A percentile compares a stretch with the other conserved stretches of the same genome.
phyloP scores from a whole-genome alignment of 306 rosid genomes.

The Ceratonia siliqua region DNA sequence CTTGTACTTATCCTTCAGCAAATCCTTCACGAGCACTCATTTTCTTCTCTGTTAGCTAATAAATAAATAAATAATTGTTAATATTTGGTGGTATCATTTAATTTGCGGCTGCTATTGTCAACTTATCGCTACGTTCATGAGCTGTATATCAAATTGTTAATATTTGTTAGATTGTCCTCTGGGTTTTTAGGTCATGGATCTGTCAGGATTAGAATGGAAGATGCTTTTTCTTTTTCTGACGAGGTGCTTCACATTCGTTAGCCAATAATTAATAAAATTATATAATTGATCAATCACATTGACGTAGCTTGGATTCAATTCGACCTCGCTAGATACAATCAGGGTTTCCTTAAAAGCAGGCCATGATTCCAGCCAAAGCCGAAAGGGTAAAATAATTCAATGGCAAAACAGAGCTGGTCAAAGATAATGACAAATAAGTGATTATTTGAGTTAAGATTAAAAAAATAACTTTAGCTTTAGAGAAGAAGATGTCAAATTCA shows the following conservation, averaged over 20 bases:
- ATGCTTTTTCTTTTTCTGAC: slow-evolving; percentile 27
- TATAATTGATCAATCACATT: not conserved
- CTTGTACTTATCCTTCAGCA: not conserved
- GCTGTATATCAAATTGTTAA: not conserved
- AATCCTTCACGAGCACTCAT: not conserved
- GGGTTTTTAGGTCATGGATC: not conserved
- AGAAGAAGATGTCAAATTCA: not conserved
- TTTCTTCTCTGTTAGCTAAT: not conserved
- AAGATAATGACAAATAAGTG: too few relatives aligned
- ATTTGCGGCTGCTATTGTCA: not conserved
- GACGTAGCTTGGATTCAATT: not conserved
- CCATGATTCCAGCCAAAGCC: not conserved
- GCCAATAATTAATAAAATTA: not conserved
- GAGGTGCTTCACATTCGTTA: not conserved
- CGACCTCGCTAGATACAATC: not conserved
- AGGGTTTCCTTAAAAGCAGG: not conserved
- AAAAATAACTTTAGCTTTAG: too few relatives aligned
- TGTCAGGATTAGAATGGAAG: not conserved
- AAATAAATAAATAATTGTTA: not conserved
- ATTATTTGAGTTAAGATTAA: too few relatives aligned
- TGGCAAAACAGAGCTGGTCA: not conserved
- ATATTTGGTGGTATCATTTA: not conserved
- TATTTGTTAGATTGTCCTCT: not conserved
- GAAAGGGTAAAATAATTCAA: not conserved
- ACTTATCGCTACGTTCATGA: not conserved